Conservation (phyloP, 2,329 filamentous ascomycete species). For the Exophiala alcalophila region DNA sequence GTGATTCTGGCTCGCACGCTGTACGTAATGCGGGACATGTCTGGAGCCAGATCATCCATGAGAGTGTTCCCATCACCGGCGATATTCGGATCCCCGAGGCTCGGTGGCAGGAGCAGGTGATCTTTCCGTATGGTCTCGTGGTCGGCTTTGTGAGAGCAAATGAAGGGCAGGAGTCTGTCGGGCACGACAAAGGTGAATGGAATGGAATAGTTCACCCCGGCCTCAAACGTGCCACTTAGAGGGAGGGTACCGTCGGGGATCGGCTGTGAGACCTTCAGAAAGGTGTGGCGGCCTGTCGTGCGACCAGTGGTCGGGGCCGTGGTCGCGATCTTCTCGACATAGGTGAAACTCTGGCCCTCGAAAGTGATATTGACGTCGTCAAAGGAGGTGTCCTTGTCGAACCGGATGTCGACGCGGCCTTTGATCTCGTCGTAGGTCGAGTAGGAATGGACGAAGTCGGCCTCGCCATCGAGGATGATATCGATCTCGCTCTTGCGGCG, state of each 20-base stretch:
- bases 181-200: slow-evolving; percentile 65
- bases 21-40: slow-evolving; percentile 62
- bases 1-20: slow-evolving; percentile 50
- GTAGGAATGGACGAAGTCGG: slow-evolving; percentile 31
- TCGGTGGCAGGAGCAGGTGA: slow-evolving; percentile 61
- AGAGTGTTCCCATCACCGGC: slow-evolving; percentile 49
- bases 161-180: slow-evolving; percentile 56
- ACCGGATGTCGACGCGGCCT: slow-evolving; percentile 32
- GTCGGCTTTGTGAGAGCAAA: slow-evolving; percentile 55
- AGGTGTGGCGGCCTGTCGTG: slow-evolving; percentile 57
- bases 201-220: slow-evolving; percentile 56
- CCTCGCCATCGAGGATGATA: slow-evolving; percentile 29
- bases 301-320: slow-evolving; percentile 53
- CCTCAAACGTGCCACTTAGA: slow-evolving; percentile 52
- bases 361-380: slow-evolving; percentile 34
- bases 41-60: slow-evolving; percentile 61
- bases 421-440: slow-evolving; percentile 36
- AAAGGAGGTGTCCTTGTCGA: slow-evolving; percentile 33
- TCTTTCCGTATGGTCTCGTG: slow-evolving; percentile 53
- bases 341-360: slow-evolving; percentile 31
- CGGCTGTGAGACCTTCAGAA: slow-evolving; percentile 61
- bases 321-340: slow-evolving; percentile 54
- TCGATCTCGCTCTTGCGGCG: slow-evolving; percentile 30
- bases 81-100: slow-evolving; percentile 57
- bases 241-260: slow-evolving; percentile 54